Evolutionary conservation across 2,329 filamentous ascomycete species (phyloP).

Genomic region (Aspergillus aculeatinus): DNA sequence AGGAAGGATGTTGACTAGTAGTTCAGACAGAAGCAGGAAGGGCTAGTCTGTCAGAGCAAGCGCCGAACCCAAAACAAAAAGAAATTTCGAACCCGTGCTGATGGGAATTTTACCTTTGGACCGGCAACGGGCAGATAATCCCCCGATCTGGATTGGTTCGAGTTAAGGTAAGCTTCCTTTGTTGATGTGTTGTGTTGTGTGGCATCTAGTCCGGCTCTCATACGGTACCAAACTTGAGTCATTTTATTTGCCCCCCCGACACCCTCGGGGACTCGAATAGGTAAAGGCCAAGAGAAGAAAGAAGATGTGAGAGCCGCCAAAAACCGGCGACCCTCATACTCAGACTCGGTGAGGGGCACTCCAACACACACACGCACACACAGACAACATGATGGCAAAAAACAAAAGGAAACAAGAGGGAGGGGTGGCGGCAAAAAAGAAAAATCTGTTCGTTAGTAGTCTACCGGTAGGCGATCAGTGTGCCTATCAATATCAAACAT

Average conservation of each 20-base stretch:
- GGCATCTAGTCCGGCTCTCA: neutral
- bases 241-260: neutral
- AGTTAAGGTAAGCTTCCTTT: constrained; percentile 16
- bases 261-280: constrained; percentile 5
- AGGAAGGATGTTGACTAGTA: neutral
- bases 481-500: constrained; percentile 2
- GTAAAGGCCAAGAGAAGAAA: neutral
- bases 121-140: constrained; percentile 14
- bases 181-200: constrained; percentile 1
- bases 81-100: constrained; percentile 4
- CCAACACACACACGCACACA: neutral
- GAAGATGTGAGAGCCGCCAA: neutral
- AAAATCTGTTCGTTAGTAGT: constrained; percentile 1
- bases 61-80: constrained; percentile 1
- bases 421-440: constrained; percentile 10
- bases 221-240: constrained; percentile 6
- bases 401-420: constrained; percentile 3
- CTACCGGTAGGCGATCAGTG: neutral
- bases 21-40: neutral
- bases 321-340: neutral
- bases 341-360: constrained; percentile 12
- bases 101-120: constrained; percentile 2
- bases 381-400: constrained; percentile 7
- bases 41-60: constrained; percentile 13
- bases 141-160: constrained; percentile 13